A percentile compares a stretch with the other conserved stretches of the same genome.
These are phyloP conservation scores for Cadophora sp. DNA, from an alignment of 2,329 filamentous ascomycete species.

Conservation along the genomic window DNA sequence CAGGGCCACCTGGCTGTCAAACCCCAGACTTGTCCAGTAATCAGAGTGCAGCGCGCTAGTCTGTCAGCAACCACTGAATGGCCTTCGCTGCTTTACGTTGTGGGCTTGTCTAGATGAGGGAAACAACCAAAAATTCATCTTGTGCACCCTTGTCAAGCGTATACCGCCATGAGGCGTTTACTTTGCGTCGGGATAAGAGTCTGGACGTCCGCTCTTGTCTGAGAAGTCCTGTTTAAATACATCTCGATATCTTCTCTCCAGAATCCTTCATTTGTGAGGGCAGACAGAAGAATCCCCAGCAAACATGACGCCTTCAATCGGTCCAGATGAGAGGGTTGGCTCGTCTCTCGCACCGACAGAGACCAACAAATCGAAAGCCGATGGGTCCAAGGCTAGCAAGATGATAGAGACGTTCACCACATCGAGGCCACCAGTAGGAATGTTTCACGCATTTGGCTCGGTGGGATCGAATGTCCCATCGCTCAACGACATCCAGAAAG, in stretches of 20 bases:
- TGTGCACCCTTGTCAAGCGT: not conserved
- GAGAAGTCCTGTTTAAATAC: not conserved
- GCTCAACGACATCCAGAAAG: constrained; percentile 33
- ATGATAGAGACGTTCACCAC: constrained; percentile 28
- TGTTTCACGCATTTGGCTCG: constrained; percentile 36
- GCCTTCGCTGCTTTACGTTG: constrained; percentile 1
- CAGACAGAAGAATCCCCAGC: not conserved
- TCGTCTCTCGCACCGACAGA: constrained; percentile 13
- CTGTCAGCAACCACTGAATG: constrained; percentile 20
- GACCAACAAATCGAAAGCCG: constrained; percentile 20
- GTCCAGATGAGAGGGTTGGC: constrained; percentile 2
- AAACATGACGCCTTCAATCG: not conserved
- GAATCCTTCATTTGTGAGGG: not conserved
- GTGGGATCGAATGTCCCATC: constrained; percentile 33
- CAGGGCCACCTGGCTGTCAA: not conserved
- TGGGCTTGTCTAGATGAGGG: not conserved
- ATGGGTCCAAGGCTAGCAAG: constrained; percentile 19
- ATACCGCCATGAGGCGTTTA: constrained; percentile 5
- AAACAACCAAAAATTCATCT: not conserved
- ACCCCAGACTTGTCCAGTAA: constrained; percentile 21
- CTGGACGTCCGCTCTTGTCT: not conserved
- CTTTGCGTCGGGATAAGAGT: not conserved
- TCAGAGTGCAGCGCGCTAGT: constrained; percentile 24
- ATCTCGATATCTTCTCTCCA: not conserved
- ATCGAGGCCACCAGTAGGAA: constrained; percentile 34